Conservation (phyloP, 805 yeast species). For the Candida palmyrensis region DNA sequence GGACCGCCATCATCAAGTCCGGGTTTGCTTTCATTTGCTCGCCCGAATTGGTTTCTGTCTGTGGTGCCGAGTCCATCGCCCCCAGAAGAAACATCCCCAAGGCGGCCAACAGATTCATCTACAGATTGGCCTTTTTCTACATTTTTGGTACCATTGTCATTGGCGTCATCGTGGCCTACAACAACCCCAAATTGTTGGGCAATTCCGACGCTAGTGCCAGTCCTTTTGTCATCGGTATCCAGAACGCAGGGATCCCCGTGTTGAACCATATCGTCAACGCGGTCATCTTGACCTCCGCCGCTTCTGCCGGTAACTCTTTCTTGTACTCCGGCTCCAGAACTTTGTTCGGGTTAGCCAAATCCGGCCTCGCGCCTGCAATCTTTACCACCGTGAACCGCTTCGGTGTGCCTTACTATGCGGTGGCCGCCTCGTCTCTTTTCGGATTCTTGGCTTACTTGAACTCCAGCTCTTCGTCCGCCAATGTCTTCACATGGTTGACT, state of each 20-base stretch:
- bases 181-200: slow-evolving; percentile 19
- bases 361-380: slow-evolving; percentile 35
- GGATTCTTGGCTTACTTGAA: slow-evolving; percentile 51
- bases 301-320: slow-evolving; percentile 41
- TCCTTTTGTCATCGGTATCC: slow-evolving; percentile 62
- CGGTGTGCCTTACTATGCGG: slow-evolving; percentile 41
- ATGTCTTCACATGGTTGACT: slow-evolving; percentile 60
- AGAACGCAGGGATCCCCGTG: slow-evolving; percentile 54
- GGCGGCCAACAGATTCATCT: slow-evolving; percentile 56
- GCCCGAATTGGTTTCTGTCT: slow-evolving; percentile 48
- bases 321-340: slow-evolving; percentile 39
- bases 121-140: slow-evolving; percentile 41
- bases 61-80: slow-evolving; percentile 51
- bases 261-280: slow-evolving; percentile 61
- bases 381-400: slow-evolving; percentile 31
- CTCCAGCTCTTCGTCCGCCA: slow-evolving; percentile 45
- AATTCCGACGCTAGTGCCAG: slow-evolving; percentile 50
- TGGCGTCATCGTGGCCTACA: slow-evolving; percentile 32
- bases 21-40: slow-evolving; percentile 61
- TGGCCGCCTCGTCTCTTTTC: slow-evolving; percentile 26
- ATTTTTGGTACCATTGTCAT: slow-evolving; percentile 36
- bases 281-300: slow-evolving; percentile 55
- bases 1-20: slow-evolving; percentile 59
- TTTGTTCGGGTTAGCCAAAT: slow-evolving; percentile 33
- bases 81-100: slow-evolving; percentile 59